Evolutionary conservation across 2,329 filamentous ascomycete genomes (phyloP).

Genomic region (Alternaria tenuissima): DNA sequence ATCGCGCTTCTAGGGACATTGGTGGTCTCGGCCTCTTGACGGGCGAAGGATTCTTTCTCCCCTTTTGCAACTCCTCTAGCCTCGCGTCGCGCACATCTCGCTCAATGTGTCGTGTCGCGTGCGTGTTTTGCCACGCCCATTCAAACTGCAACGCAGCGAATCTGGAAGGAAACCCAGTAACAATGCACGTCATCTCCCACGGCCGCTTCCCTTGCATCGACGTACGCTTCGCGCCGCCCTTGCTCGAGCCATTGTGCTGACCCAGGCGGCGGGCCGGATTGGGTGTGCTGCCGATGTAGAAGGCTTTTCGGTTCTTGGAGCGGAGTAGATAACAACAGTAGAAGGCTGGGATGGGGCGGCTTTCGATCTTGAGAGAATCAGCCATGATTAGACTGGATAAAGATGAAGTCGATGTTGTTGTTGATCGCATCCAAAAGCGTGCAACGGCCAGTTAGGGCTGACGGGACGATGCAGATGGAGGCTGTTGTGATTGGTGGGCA

Average conservation of each 20-base stretch:
- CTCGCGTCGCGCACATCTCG: slow-evolving; percentile 43
- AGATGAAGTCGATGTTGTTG: slow-evolving; percentile 22
- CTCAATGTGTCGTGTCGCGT: slow-evolving; percentile 80
- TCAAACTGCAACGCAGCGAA: slow-evolving; percentile 93
- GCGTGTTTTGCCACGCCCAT: slow-evolving; percentile 93
- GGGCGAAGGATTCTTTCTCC: slow-evolving; percentile 40
- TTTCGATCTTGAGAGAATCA: slow-evolving; percentile 28
- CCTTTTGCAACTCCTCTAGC: slow-evolving; percentile 45
- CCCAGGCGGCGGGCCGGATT: slow-evolving; percentile 83
- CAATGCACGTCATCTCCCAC: slow-evolving; percentile 81
- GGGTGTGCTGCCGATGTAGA: slow-evolving; percentile 93
- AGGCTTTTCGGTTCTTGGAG: slow-evolving; percentile 74
- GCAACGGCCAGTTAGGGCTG: slow-evolving; percentile 23
- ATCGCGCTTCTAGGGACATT: slow-evolving; percentile 69
- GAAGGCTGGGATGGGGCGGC: slow-evolving; percentile 74
- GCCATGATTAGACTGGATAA: slow-evolving; percentile 7
- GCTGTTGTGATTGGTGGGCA: slow-evolving; percentile 24
- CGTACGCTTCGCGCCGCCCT: slow-evolving; percentile 83
- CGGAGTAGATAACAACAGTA: slow-evolving; percentile 94
- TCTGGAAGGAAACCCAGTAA: slow-evolving; percentile 87
- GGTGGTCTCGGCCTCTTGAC: slow-evolving; percentile 59
- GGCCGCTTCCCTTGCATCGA: slow-evolving; percentile 73
- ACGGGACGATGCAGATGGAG: slow-evolving; percentile 21
- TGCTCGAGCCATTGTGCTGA: slow-evolving; percentile 88
- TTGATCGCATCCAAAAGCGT: slow-evolving; percentile 25